Evolutionary conservation across 345 rosid species (phyloP).

Genomic region (Populus alba): DNA sequence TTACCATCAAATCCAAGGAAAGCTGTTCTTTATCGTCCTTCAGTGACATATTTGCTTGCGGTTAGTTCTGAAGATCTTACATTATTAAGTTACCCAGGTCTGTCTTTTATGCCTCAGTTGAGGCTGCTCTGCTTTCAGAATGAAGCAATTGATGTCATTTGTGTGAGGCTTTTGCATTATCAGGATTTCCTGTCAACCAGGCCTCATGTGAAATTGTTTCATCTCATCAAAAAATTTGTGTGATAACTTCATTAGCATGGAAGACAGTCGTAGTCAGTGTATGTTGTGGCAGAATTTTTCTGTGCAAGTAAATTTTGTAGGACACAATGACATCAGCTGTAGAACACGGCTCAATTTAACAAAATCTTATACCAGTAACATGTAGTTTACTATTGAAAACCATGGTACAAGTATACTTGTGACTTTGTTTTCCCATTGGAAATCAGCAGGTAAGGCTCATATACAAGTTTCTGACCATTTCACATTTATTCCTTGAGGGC

Average conservation of each 20-base stretch:
- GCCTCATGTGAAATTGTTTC: not conserved
- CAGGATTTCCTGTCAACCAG: not conserved
- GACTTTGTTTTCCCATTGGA: not conserved
- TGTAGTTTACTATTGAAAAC: not conserved
- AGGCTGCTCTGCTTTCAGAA: constrained; percentile 3
- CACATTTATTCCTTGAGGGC: not conserved
- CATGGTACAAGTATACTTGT: not conserved
- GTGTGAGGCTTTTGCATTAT: constrained; percentile 7
- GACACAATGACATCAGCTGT: not conserved
- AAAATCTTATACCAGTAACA: not conserved
- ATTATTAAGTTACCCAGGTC: not conserved
- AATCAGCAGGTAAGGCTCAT: not conserved
- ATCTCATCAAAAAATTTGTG: not conserved
- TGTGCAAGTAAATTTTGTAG: constrained; percentile 1
- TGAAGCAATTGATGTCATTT: not conserved
- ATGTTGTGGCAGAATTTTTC: not conserved
- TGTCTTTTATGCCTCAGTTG: not conserved
- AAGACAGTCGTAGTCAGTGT: not conserved
- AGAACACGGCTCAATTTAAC: not conserved
- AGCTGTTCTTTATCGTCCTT: constrained; percentile 83
- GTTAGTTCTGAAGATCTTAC: constrained; percentile 50
- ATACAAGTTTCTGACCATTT: not conserved
- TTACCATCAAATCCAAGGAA: constrained; percentile 87
- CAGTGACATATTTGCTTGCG: constrained; percentile 78
- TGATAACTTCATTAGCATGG: not conserved